Percentiles rank a stretch among this genome's conserved stretches.
phyloP scores from a whole-genome alignment of 441 rosid genomes.

The Pelargonium australe region DNA sequence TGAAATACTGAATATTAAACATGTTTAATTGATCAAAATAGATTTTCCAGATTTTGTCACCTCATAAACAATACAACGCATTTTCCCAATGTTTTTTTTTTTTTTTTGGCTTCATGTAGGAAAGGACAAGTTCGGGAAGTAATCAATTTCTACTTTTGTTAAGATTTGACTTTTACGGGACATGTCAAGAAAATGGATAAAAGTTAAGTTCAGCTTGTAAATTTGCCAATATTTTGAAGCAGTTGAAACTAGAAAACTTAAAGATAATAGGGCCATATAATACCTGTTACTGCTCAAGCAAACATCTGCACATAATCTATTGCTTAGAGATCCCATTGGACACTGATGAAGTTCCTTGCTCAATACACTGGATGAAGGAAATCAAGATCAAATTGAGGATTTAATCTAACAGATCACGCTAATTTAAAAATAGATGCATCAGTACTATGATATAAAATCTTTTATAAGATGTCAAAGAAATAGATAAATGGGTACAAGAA shows the following conservation, averaged over 20 bases:
- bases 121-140: background rate
- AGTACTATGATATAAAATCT: background rate
- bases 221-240: background rate
- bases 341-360: constrained; percentile 48
- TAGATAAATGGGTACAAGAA: background rate
- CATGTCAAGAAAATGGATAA: background rate
- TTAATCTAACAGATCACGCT: constrained; percentile 10
- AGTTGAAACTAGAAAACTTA: background rate
- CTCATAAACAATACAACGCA: background rate
- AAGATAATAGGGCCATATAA: background rate
- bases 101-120: background rate
- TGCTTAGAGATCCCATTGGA: constrained; percentile 28
- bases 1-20: background rate
- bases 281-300: constrained; percentile 29
- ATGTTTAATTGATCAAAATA: no score
- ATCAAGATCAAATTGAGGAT: constrained; percentile 13
- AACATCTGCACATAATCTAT: constrained; percentile 24
- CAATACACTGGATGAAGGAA: constrained; percentile 48
- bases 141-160: background rate
- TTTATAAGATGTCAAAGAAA: constrained; percentile 3
- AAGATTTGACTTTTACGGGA: background rate
- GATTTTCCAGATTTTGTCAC: background rate
- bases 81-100: no score
- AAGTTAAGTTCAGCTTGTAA: background rate
- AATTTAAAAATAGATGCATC: constrained; percentile 6